Evolutionary conservation across 768 basidiomycete species (phyloP), one percentile per base, ranked within the genome.

Genomic region (Vararia minispora): DNA sequence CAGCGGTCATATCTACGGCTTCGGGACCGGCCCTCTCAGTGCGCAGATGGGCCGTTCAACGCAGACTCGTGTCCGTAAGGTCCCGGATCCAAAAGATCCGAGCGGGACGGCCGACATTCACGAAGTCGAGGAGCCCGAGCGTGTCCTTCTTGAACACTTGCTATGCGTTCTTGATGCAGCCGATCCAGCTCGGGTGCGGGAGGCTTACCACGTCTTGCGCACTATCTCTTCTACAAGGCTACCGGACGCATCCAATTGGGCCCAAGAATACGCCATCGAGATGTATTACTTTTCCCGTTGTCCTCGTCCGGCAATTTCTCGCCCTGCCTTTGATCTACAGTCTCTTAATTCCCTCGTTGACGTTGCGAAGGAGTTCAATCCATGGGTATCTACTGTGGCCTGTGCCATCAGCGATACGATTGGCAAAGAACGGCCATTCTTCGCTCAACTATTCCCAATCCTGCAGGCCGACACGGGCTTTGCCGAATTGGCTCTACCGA

Each of bases 401-500:
- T 64, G 61, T 0, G 56, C 81, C 13, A 54, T 91, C 22, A 67
- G 69, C 40, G 72, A 79, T 33, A 55, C 72, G 14, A 61, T 89
- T n/a, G 65, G 74, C 12, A 48, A 48, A 6, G 53, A 53, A 16
- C 74, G 76, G 48, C 46, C 61, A 0, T 84, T 90, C 56, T 95
- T 79, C 50, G 72, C 69, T 6, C 79, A 82, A 35, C 62, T 95
- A 1, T 58, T 60, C 1, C 58, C 71, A 1, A 69, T 91, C 18
- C 55, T 92, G 16, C 54, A 61, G 28, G 58, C 62, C 2, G 72
- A 80, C 41, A 45, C 65, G 4, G 47, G 52, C 4, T 80, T 91
- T 42, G 77, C 86, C 0, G 70, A 76, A 42, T 61, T 76, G 38
- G 57, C 82, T 12, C 61, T 94, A 5, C 88, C 92, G 0, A 59